Evolutionary conservation across 106 monocot species (phyloP), one percentile per base, ranked within the genome.

Genomic region (Platanthera zijinensis): DNA sequence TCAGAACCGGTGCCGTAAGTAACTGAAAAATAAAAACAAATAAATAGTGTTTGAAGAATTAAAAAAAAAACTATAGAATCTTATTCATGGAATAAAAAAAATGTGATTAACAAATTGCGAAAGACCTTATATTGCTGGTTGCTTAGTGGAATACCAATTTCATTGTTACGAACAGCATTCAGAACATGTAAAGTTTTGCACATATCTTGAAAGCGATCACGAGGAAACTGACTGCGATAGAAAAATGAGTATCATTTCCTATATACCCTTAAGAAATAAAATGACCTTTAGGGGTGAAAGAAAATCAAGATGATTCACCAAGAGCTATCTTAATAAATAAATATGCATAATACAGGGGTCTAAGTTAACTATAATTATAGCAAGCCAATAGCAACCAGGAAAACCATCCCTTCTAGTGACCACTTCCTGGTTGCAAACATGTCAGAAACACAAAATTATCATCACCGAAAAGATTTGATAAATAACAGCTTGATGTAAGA

Each of bases 81-180:
- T 51, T 52, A n/a, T 71, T 48, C 32, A 62, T 77, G 45, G 7
- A 45, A 69, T 7, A 74, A 76, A 39, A 67, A 61, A 14, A 8
- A 51, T n/a, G 59, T 5, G 47, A 25, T 19, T 15, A 56, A 12
- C 32, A 68, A 77, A 57, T 51, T 25, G 62, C 39, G 51, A 63
- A 54, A 50, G 61, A 99, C 94, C 97, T 94, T 94, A 80, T 92
- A 94, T 76, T 99, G 97, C 63, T 90, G 91, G 73, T 94, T 94
- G 75, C 89, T 99, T 56, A 99, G 85, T 39, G 94, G 93, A 78
- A 94, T 94, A 51, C 97, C 97, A 76, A 99, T 92, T 76, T 89
- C 89, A 86, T 69, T 86, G 83, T 82, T 83, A 30, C 90, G 91
- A 59, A 99, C 94, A 82, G 92, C 97, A 87, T 99, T 99, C 70